Percentiles rank a stretch among this genome's conserved stretches.
Evolutionary conservation across 73 alveolate genomes (phyloP).

Genomic region (Breviolum minutum): DNA sequence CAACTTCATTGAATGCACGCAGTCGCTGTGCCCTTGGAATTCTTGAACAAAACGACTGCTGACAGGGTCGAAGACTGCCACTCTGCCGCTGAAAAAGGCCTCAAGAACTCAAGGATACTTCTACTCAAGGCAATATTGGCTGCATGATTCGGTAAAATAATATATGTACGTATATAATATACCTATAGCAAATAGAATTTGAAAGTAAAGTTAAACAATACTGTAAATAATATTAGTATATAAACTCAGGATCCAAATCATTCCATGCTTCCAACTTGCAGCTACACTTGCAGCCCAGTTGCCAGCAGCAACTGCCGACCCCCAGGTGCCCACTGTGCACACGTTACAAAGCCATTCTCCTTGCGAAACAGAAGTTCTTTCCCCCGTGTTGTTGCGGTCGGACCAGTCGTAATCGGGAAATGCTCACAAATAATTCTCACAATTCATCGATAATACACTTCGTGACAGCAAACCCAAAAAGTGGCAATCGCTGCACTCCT

Average conservation of each 20-base stretch:
- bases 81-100: constrained; percentile 85
- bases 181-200: no score
- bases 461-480: not conserved
- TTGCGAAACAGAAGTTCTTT: not conserved
- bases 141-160: no score
- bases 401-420: not conserved
- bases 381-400: no score
- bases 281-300: not conserved
- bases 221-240: no score
- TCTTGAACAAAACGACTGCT: constrained; percentile 56
- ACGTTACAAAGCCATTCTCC: constrained; percentile 84
- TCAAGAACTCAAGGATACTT: not conserved
- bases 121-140: not conserved
- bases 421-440: not conserved
- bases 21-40: constrained; percentile 56
- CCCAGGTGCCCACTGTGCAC: constrained; percentile 92
- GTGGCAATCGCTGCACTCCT: not conserved
- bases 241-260: not conserved
- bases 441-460: not conserved
- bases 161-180: no score
- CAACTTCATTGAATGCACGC: constrained; percentile 88
- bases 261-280: not conserved
- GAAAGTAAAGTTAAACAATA: no score
- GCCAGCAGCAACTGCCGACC: constrained; percentile 65
- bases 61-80: constrained; percentile 66